Evolutionary conservation across 176 grass and related monocot genomes (phyloP).

Genomic region (Oryza glaberrima): DNA sequence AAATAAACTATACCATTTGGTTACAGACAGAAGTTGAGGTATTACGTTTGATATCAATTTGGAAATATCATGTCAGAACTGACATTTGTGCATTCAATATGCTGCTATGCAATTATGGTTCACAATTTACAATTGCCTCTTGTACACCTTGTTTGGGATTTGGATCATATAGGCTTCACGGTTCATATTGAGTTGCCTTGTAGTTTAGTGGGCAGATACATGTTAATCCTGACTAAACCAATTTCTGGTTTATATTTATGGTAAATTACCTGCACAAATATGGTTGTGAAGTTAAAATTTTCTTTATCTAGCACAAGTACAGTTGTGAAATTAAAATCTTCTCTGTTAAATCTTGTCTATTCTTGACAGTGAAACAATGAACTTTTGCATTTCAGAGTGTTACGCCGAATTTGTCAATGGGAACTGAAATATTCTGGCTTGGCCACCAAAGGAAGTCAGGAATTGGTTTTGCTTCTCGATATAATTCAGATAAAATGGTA

Average conservation of each 20-base stretch:
- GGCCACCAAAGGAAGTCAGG: conserved; percentile 98
- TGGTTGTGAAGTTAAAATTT: neutral
- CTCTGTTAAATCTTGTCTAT: conserved; percentile 14
- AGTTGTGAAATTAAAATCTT: neutral
- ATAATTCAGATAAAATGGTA: conserved; percentile 98
- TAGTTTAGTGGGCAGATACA: conserved; percentile 8
- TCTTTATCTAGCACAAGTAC: conserved; percentile 10
- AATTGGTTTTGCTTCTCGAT: conserved; percentile 87
- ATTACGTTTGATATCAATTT: neutral
- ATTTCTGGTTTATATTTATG: neutral
- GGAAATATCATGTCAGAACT: neutral
- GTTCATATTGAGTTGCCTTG: conserved; percentile 1
- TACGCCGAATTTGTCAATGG: conserved; percentile 84
- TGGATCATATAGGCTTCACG: neutral
- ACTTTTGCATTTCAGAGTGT: conserved; percentile 70
- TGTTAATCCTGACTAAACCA: neutral
- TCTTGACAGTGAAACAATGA: neutral
- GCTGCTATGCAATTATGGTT: neutral
- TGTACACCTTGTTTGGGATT: neutral
- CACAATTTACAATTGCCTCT: neutral
- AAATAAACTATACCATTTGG: conserved; percentile 12
- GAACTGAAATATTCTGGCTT: conserved; percentile 96
- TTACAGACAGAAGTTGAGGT: neutral
- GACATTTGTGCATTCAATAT: conserved; percentile 22
- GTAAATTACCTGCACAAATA: neutral